phyloP scores from a whole-genome alignment of 768 basidiomycete species.

The Phylloporus sp. region DNA sequence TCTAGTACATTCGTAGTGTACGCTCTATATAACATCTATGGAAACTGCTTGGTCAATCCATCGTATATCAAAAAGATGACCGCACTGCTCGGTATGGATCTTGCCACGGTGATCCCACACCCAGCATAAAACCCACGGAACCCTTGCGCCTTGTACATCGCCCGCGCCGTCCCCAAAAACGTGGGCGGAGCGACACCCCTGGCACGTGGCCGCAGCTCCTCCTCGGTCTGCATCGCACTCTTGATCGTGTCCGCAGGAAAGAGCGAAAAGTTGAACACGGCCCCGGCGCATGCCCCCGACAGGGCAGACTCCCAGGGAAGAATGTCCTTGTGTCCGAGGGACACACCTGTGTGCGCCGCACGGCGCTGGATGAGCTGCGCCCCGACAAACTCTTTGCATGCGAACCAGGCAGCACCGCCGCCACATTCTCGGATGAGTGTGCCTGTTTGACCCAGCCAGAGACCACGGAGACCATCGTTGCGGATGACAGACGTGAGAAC shows the following conservation, averaged over 20 bases:
- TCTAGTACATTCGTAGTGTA: neutral
- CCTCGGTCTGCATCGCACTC: conserved; percentile 91
- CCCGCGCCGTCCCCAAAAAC: conserved; percentile 56
- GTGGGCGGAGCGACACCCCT: conserved; percentile 32
- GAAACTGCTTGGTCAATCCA: conserved; percentile 56
- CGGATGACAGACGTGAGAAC: conserved; percentile 64
- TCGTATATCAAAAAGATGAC: conserved; percentile 94
- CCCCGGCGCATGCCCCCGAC: conserved; percentile 83
- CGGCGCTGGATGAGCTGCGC: conserved; percentile 55
- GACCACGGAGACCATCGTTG: conserved; percentile 68
- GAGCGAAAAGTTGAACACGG: conserved; percentile 79
- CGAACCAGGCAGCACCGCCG: conserved; percentile 89
- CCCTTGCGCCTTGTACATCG: conserved; percentile 74
- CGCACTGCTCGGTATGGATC: conserved; percentile 85
- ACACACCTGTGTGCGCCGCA: conserved; percentile 18
- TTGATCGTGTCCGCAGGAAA: conserved; percentile 97
- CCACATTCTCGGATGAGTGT: conserved; percentile 93
- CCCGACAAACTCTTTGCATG: conserved; percentile 77
- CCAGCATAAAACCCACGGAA: conserved; percentile 87
- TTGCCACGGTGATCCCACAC: conserved; percentile 83
- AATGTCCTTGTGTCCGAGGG: conserved; percentile 44
- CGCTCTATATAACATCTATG: conserved; percentile 22
- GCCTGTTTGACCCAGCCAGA: conserved; percentile 97
- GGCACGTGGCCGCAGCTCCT: conserved; percentile 66
- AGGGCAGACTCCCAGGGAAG: conserved; percentile 78